Base-by-base conservation (phyloP, 306 rosid genomes). In the Arachis hypogaea region DNA sequence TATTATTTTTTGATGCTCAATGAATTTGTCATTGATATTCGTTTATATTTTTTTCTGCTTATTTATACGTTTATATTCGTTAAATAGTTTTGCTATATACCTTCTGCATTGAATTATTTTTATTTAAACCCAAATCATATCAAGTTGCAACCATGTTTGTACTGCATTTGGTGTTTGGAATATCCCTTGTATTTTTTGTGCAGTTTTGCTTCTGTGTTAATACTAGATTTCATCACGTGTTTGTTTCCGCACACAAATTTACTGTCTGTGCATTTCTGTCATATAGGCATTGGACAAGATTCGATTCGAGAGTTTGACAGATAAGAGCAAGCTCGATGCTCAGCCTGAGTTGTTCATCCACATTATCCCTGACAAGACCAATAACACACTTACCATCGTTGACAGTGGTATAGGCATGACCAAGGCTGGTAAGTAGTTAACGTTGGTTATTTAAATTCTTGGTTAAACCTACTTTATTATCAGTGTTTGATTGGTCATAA, bases 331-430 rank as follows among this genome's bases (percentile, higher is more conserved):
- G 89, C 97, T 92, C 1, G 96, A 89, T 60, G 81, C 68, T 0
- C 97, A 92, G 28, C 96, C 96, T 4, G 96, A 92, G 70, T 88
- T 92, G 47, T 89, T 87, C 9, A 92, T 92, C 67, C 97, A 92
- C 69, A 89, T 92, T n/a, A 81, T 92, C 45, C 97, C 97, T 5
- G 96, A 92, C 63, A 92, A 92, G 84, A 5, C 92, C 1, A 92
- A 75, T 82, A 89, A 87, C 73, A 28, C 92, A 0, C 41, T 92
- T 30, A 40, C 97, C 6, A 89, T 92, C 47, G 70, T 86, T 8
- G 97, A 92, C 82, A 92, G 97, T 71, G 97, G 97, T 81, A 86
- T 89, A 43, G 97, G 97, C 28, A 92, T 92, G 97, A 92, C 97
- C 45, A 92, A 92, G 79, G 97, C 97, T 82, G 97, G 97, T 92